Conservation (phyloP, 371 early-diverging fungal species). For the Mucor indicus region DNA sequence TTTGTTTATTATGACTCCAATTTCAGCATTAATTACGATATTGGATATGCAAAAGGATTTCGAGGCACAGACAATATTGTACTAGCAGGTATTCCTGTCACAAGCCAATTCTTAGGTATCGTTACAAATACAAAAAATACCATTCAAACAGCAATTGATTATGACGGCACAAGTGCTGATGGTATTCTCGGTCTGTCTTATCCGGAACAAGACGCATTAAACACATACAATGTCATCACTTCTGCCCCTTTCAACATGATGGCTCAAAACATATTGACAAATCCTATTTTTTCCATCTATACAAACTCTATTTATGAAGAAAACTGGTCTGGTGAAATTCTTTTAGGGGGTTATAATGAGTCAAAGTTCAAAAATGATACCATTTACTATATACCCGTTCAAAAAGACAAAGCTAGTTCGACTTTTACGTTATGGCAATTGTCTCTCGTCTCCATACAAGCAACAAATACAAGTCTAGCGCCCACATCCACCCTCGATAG, state of each 20-base stretch:
- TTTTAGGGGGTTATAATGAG: slow-evolving; percentile 54
- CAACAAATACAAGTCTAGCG: slow-evolving; percentile 24
- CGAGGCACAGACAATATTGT: slow-evolving; percentile 22
- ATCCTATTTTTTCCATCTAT: slow-evolving; percentile 31
- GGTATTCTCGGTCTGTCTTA: slow-evolving; percentile 43
- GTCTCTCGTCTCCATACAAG: not conserved
- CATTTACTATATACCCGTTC: slow-evolving; percentile 41
- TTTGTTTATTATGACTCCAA: slow-evolving; percentile 5
- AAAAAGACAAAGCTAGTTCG: not conserved
- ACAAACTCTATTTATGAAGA: slow-evolving; percentile 1
- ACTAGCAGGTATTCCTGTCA: slow-evolving; percentile 19
- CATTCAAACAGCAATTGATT: not conserved
- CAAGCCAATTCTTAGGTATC: not conserved
- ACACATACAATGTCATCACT: slow-evolving; percentile 17
- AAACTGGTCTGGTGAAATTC: slow-evolving; percentile 45
- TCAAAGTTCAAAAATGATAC: slow-evolving; percentile 49
- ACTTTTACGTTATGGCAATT: not conserved
- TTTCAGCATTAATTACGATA: slow-evolving; percentile 35
- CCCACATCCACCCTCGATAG: slow-evolving; percentile 23
- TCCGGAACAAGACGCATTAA: slow-evolving; percentile 11
- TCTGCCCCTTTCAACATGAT: slow-evolving; percentile 34
- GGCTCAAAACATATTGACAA: slow-evolving; percentile 19
- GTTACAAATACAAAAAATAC: not conserved
- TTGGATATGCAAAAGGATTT: slow-evolving; percentile 30
- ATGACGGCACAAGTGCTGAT: slow-evolving; percentile 7